Base-by-base conservation (phyloP, 805 yeast genomes). In the Maudiozyma pseudohumilis region DNA sequence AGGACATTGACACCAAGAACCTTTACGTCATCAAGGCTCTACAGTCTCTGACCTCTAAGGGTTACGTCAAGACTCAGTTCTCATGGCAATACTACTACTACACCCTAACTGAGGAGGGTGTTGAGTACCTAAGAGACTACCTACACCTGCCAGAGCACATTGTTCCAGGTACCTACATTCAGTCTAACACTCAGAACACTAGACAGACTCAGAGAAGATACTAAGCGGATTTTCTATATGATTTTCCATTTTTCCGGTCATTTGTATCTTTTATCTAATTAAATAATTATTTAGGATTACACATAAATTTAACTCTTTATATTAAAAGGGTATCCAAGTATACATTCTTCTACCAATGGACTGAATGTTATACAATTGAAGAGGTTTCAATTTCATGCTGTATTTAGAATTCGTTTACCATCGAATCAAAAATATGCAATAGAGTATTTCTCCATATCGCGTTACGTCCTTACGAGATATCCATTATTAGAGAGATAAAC, bases 31-130 rank as follows among this genome's bases (percentile, higher is more conserved):
- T 92, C 80, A 92, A 92, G 82, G 96, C 99, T 65, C 80, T 92
- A 71, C 99, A 92, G 77, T 89, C 97, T 51, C 85, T 92, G 71
- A 86, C 95, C 66, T 92, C 98, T 50, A 86, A 82, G 73, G 99
- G 99, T 70, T 92, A 65, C 81, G 97, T 92, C 72, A 87, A 89
- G 85, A 92, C 99, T 62, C 97, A 87, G 75, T 92, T 89, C 82
- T 89, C 97, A 65, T 92, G 99, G 99, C 96, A 88, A 80, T 86
- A 86, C 80, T 92, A 92, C 77, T 92, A 92, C 95, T 92, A 92
- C 94, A 86, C 98, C 77, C 83, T 92, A 68, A 92, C 97, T 68
- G 97, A 92, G 68, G 96, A 85, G 74, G 99, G 99, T 81, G 89
- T 92, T 55, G 95, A 87, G 67, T 92, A 75, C 83, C 82, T 92